Percentiles rank a stretch among this genome's conserved stretches.
Evolutionary conservation across 257 asterid species (phyloP).

Genomic region (Galeopsis tetrahit): DNA sequence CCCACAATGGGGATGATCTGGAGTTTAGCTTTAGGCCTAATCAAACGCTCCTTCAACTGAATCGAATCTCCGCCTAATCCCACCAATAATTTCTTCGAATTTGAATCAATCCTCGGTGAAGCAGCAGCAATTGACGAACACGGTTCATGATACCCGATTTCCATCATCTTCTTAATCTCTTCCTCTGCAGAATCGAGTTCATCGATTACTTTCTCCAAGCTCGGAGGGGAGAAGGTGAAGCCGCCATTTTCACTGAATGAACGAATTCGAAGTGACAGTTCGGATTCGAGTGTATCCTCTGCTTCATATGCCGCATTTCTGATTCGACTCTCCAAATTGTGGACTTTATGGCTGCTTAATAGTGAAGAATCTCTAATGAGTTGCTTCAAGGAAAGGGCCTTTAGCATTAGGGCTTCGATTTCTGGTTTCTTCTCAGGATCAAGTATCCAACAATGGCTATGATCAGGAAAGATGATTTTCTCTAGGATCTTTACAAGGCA

Average conservation of each 20-base stretch:
- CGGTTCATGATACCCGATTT: not conserved
- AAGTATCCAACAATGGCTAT: not conserved
- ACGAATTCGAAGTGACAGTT: not conserved
- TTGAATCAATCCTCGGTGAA: not conserved
- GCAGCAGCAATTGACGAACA: not conserved
- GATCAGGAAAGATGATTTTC: not conserved
- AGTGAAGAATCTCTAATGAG: slow-evolving; percentile 1
- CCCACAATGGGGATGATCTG: no score
- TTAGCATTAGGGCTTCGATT: slow-evolving; percentile 14
- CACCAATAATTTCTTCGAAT: slow-evolving; percentile 15
- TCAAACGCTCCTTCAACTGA: no score
- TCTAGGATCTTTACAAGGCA: slow-evolving; percentile 22
- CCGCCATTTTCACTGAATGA: not conserved
- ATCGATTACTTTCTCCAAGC: slow-evolving; percentile 13
- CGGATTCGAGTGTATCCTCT: no score
- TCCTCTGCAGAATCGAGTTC: no score
- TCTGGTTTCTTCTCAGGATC: not conserved
- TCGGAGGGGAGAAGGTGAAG: not conserved
- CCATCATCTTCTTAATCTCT: no score
- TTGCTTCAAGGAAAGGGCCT: not conserved
- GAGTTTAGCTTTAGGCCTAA: no score
- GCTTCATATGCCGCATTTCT: no score
- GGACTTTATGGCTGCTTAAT: not conserved
- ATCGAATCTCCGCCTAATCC: no score
- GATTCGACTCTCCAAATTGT: no score